Conservation (phyloP, 768 basidiomycete species). For the Calocera viscosa region DNA sequence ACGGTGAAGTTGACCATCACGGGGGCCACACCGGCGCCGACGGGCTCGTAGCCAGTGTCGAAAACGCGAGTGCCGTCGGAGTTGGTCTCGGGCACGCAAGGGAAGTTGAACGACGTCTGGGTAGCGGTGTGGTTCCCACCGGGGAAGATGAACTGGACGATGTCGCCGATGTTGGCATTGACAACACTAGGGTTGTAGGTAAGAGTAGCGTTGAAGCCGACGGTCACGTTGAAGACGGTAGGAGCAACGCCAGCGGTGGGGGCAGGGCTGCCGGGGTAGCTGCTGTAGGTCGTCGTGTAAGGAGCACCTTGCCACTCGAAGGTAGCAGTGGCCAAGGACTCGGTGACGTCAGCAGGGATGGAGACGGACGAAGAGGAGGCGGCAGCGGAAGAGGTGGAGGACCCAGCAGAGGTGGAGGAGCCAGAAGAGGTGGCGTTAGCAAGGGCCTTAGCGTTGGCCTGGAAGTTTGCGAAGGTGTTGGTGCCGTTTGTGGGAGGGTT, state of each 20-base stretch:
- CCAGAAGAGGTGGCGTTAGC: conserved; percentile 33
- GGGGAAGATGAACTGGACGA: background rate
- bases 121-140: conserved; percentile 15
- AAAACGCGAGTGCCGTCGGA: conserved; percentile 11
- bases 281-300: conserved; percentile 49
- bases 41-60: conserved; percentile 20
- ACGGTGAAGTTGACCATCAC: conserved; percentile 41
- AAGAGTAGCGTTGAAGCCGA: conserved; percentile 16
- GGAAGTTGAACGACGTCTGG: conserved; percentile 14
- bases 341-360: conserved; percentile 38
- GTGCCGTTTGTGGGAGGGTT: conserved; percentile 33
- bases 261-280: conserved; percentile 42
- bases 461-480: conserved; percentile 40
- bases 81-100: conserved; percentile 7
- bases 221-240: conserved; percentile 11
- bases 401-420: conserved; percentile 16
- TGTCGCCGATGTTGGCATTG: background rate
- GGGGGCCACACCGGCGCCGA: background rate
- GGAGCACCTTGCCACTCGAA: conserved; percentile 31
- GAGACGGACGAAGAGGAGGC: conserved; percentile 26
- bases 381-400: conserved; percentile 36
- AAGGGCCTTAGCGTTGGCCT: conserved; percentile 42
- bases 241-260: conserved; percentile 29
- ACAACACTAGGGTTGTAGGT: background rate
- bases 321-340: conserved; percentile 33